Percentiles rank a stretch among this genome's conserved stretches.
Conservation (phyloP, 257 asterid species). For the Handroanthus guayacan region DNA sequence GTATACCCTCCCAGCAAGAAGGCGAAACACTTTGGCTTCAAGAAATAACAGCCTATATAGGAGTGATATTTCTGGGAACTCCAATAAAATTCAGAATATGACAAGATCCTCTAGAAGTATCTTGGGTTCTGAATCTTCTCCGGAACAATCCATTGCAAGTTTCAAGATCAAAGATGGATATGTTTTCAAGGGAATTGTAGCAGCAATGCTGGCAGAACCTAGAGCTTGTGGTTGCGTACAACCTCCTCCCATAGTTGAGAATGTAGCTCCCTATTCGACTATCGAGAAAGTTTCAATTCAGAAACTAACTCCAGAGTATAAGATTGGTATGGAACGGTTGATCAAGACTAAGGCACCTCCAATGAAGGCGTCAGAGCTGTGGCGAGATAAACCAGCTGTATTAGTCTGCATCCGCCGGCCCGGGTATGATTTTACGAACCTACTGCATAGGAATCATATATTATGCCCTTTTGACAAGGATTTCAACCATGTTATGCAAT, state of each 20-base stretch:
- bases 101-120: constrained; percentile 41
- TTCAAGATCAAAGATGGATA: constrained; percentile 72
- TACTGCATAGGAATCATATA: background rate
- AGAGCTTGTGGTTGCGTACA: constrained; percentile 81
- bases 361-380: constrained; percentile 75
- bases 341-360: constrained; percentile 71
- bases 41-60: constrained; percentile 53
- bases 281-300: constrained; percentile 72
- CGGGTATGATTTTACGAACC: constrained; percentile 55
- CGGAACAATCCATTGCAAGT: constrained; percentile 72
- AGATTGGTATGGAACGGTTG: constrained; percentile 73
- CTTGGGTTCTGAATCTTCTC: constrained; percentile 39
- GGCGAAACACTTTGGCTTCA: constrained; percentile 39
- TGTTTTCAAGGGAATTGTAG: constrained; percentile 74
- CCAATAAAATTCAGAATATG: constrained; percentile 46
- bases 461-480: background rate
- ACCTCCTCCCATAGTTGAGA: constrained; percentile 65
- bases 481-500: constrained; percentile 10
- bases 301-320: constrained; percentile 72
- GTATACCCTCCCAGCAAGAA: constrained; percentile 48
- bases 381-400: constrained; percentile 78
- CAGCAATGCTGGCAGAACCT: constrained; percentile 74
- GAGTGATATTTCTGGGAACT: constrained; percentile 45
- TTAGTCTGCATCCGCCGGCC: constrained; percentile 88
- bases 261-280: constrained; percentile 71